A percentile compares a stretch with the other conserved stretches of the same genome.
These are phyloP conservation scores for Panicum miliaceum DNA, from an alignment of 176 grass and related monocot species.

Conservation along the genomic window DNA sequence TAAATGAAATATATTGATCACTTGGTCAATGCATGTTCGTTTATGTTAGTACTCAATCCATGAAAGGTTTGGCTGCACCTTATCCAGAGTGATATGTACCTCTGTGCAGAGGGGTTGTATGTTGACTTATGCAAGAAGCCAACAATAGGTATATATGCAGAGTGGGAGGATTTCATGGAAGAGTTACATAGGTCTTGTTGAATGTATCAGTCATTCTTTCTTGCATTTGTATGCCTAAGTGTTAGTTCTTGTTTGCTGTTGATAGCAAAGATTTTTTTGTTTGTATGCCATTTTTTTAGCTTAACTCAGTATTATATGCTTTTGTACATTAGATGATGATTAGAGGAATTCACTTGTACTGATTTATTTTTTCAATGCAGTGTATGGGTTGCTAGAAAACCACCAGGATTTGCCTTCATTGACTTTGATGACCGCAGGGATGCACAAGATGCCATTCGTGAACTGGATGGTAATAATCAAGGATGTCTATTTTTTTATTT, in stretches of 20 bases:
- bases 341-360: constrained; percentile 26
- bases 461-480: constrained; percentile 66
- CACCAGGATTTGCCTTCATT: constrained; percentile 88
- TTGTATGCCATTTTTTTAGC: background rate
- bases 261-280: background rate
- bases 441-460: constrained; percentile 83
- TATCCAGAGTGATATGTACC: background rate
- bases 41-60: background rate
- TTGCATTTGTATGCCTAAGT: constrained; percentile 1
- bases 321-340: constrained; percentile 14
- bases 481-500: background rate
- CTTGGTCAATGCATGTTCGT: background rate
- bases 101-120: background rate
- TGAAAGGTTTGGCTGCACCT: background rate
- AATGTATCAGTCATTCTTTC: background rate
- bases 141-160: background rate
- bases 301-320: constrained; percentile 12
- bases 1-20: no score
- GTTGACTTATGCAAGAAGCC: background rate
- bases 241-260: background rate
- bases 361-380: constrained; percentile 54
- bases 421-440: constrained; percentile 88
- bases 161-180: background rate
- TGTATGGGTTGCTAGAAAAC: constrained; percentile 94
- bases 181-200: background rate